Evolutionary conservation across 108 stramenopile genomes (phyloP).

Genomic region (Skeletonema potamos): DNA sequence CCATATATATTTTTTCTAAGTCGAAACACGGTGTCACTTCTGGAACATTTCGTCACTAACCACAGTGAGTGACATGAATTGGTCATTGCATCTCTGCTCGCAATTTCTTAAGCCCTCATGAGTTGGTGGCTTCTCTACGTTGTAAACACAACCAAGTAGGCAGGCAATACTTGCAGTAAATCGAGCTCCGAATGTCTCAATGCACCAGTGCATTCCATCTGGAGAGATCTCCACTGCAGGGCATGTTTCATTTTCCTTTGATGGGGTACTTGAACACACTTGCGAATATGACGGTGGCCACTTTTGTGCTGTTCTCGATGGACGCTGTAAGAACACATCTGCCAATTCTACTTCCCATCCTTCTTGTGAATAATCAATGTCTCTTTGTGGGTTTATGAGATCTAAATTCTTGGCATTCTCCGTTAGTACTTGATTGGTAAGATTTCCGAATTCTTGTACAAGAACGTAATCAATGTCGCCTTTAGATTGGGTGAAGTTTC

Average conservation of each 20-base stretch:
- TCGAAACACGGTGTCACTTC: no score
- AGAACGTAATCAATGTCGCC: constrained; percentile 2
- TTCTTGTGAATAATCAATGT: neutral
- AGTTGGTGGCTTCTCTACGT: neutral
- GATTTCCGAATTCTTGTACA: constrained; percentile 29
- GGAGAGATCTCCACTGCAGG: constrained; percentile 7
- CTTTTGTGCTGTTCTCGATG: constrained; percentile 3
- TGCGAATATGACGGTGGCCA: constrained; percentile 33
- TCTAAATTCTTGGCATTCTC: constrained; percentile 11
- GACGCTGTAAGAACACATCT: constrained; percentile 26
- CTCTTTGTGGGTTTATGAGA: neutral
- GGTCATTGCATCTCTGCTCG: constrained; percentile 3
- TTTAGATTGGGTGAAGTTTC: neutral
- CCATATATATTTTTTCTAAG: no score
- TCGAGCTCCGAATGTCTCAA: constrained; percentile 39
- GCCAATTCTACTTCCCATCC: neutral
- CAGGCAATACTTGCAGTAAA: constrained; percentile 28
- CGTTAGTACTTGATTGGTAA: constrained; percentile 17
- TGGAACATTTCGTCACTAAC: no score
- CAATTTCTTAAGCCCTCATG: neutral
- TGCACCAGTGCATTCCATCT: constrained; percentile 51
- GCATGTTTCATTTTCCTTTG: constrained; percentile 1
- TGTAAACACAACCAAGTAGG: constrained; percentile 26
- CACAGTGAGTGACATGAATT: constrained; percentile 5
- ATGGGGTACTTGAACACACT: constrained; percentile 17